These are phyloP conservation scores for Mycena filopes DNA, from an alignment of 768 basidiomycete genomes.

Conservation along the genomic window DNA sequence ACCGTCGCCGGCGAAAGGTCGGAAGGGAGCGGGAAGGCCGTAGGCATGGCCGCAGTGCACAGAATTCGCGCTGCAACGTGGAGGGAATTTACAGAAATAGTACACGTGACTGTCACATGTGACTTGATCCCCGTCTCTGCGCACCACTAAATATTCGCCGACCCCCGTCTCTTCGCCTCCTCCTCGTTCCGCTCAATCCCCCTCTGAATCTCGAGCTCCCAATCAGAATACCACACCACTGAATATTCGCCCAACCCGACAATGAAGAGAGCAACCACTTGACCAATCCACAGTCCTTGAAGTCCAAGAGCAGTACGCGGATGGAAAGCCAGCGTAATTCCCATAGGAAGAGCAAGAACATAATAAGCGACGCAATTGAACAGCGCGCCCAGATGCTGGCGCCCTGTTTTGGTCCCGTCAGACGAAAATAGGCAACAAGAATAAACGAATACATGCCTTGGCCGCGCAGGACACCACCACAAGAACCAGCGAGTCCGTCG, in stretches of 20 bases:
- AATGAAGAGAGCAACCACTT: conserved; percentile 76
- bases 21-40: conserved; percentile 79
- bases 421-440: neutral
- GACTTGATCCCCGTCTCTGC: too few species aligned
- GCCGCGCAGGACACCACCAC: conserved; percentile 83
- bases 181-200: conserved; percentile 60
- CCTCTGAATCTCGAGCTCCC: conserved; percentile 69
- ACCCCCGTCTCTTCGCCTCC: conserved; percentile 55
- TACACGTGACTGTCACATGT: neutral
- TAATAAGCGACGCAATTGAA: conserved; percentile 86
- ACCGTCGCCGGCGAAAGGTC: conserved; percentile 78
- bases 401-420: conserved; percentile 47
- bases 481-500: conserved; percentile 75
- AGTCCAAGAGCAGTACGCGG: conserved; percentile 56
- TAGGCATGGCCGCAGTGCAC: conserved; percentile 65
- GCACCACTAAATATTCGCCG: too few species aligned
- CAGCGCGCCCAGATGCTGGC: conserved; percentile 78
- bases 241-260: conserved; percentile 77
- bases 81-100: conserved; percentile 9
- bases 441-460: conserved; percentile 62
- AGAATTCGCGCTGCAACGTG: conserved; percentile 45
- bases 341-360: conserved; percentile 80
- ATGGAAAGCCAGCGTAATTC: conserved; percentile 77
- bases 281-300: conserved; percentile 87
- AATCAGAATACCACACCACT: conserved; percentile 71